These are phyloP conservation scores for Tolypocladium guangdongense DNA, from an alignment of 2,329 filamentous ascomycete genomes.

Conservation along the genomic window DNA sequence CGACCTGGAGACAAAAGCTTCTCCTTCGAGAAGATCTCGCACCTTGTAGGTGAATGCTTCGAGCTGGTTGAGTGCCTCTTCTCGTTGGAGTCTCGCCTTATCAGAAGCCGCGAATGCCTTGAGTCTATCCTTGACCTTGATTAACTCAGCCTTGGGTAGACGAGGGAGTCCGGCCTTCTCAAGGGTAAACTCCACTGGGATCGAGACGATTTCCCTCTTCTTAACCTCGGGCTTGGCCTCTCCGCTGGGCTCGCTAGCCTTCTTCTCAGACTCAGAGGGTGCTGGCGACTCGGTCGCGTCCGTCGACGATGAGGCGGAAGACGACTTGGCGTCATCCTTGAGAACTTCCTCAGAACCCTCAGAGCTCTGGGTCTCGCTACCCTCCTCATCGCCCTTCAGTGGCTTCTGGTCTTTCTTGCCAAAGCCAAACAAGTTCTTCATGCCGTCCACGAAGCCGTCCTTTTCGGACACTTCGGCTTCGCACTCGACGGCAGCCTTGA, in stretches of 20 bases:
- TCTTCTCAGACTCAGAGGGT: slow-evolving; percentile 17
- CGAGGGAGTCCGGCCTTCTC: slow-evolving; percentile 39
- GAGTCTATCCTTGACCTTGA: slow-evolving; percentile 56
- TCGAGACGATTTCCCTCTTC: slow-evolving; percentile 46
- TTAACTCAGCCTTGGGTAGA: slow-evolving; percentile 36
- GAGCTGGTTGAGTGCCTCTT: slow-evolving; percentile 86
- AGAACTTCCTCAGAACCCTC: slow-evolving; percentile 26
- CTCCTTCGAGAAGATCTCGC: slow-evolving; percentile 70
- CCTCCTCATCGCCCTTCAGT: slow-evolving; percentile 53
- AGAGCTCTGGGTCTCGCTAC: slow-evolving; percentile 22
- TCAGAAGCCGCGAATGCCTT: slow-evolving; percentile 82
- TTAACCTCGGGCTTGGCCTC: slow-evolving; percentile 42
- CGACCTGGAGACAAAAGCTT: slow-evolving; percentile 61
- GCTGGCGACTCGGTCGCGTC: slow-evolving; percentile 12
- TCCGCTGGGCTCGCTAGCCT: slow-evolving; percentile 28
- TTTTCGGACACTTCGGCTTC: slow-evolving; percentile 65
- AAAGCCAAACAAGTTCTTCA: slow-evolving; percentile 94
- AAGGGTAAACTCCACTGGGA: slow-evolving; percentile 39
- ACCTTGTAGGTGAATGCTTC: slow-evolving; percentile 87
- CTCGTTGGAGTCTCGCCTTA: slow-evolving; percentile 60
- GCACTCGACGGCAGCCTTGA: slow-evolving; percentile 71
- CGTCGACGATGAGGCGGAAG: slow-evolving; percentile 5
- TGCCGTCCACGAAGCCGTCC: slow-evolving; percentile 77
- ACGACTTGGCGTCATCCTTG: slow-evolving; percentile 28
- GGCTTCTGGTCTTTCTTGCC: slow-evolving; percentile 79